Base-by-base conservation (phyloP, 106 monocot species). In the Apostasia ramifera region DNA sequence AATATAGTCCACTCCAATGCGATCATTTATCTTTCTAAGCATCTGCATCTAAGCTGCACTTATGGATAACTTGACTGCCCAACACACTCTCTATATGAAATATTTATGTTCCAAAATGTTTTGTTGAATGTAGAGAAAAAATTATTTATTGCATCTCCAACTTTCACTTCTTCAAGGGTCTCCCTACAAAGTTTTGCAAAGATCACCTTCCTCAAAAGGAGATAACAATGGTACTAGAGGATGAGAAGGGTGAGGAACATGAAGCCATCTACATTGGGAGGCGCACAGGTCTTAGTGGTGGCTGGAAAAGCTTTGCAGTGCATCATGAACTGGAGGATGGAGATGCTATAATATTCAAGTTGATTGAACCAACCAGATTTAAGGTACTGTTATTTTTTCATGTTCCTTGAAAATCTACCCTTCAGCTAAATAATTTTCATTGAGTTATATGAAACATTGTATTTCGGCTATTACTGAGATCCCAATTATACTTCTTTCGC, bases 261-360 rank as follows among this genome's bases (percentile, higher is more conserved):
- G 88, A 92, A 63, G 64, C 82, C 11, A 46, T 88, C 37, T 92
- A 92, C 64, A 84, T 92, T 15, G 88, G 74, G 9, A 76, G 54
- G 51, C 72, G 84, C 41, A 77, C 75, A 5, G 92, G 88, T n/a
- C 85, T 92, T 46, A 92, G 92, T 77, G 92, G 92, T 66, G 92
- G 88, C 15, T 92, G 91, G 91, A 81, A 75, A 81, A 86, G 82
- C 54, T 93, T 93, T 77, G 73, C 88, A 1, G 62, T 83, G 68
- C 65, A 88, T 37, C 88, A 86, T 66, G 69, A 77, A 13, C 80
- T 93, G 79, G 92, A 93, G 71, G 82, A 86, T 77, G 92, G 88
- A 3, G 92, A 93, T 70, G 81, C 69, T 5, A 73, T 93, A 66
- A 59, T 93, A 41, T 93, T 93, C 73, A 86, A 88, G 67, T 68